Conservation (phyloP, 1,284 basidiomycete genomes). For the Mycena sp. region DNA sequence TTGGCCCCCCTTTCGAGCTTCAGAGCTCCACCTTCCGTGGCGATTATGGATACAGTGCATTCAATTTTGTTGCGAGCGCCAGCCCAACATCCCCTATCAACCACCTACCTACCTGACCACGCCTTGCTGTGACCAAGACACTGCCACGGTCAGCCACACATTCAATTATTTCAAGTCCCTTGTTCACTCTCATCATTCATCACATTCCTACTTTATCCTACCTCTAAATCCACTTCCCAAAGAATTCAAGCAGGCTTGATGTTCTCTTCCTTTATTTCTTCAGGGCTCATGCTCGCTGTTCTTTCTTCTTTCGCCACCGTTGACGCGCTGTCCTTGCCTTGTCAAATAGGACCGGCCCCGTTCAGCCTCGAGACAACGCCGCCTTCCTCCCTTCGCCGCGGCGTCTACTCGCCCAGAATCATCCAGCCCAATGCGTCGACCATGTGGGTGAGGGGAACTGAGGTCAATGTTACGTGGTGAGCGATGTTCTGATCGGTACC, state of each 20-base stretch:
- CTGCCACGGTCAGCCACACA: slow-evolving; percentile 22
- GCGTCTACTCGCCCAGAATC: slow-evolving; percentile 41
- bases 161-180: slow-evolving; percentile 14
- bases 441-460: slow-evolving; percentile 39
- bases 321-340: slow-evolving; percentile 35
- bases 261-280: slow-evolving; percentile 30
- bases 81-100: too few relatives aligned
- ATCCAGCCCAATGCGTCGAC: slow-evolving; percentile 40
- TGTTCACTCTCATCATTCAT: slow-evolving; percentile 12
- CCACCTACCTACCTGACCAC: too few relatives aligned
- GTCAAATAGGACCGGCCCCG: slow-evolving; percentile 28
- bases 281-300: slow-evolving; percentile 29
- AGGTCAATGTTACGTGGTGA: slow-evolving; percentile 42
- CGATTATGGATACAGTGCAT: too few relatives aligned
- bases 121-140: not conserved
- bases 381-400: slow-evolving; percentile 30
- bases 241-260: slow-evolving; percentile 34
- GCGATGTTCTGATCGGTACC: slow-evolving; percentile 15
- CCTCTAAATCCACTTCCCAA: slow-evolving; percentile 18
- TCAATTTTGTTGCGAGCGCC: too few relatives aligned
- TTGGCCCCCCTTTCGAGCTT: too few relatives aligned
- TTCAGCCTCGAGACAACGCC: slow-evolving; percentile 26
- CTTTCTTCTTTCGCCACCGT: slow-evolving; percentile 26
- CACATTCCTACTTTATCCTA: slow-evolving; percentile 1
- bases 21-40: too few relatives aligned